Base-by-base conservation (phyloP, 2,329 filamentous ascomycete genomes). In the Penicillium sclerotigenum region DNA sequence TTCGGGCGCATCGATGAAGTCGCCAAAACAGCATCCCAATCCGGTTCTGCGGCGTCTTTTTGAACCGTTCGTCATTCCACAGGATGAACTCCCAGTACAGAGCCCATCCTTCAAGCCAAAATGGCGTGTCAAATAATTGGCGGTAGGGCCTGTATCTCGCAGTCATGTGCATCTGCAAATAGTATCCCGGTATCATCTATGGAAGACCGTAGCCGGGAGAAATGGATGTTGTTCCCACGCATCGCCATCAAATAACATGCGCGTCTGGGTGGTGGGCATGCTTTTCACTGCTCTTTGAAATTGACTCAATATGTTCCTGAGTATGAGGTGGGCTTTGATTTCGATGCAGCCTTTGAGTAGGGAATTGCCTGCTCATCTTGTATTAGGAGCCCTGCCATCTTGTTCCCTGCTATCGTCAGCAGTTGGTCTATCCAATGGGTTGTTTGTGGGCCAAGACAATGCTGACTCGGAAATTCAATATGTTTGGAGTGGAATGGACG, bases 41-140 rank as follows among this genome's bases (percentile, higher is more conserved):
- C 37, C 76, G 75, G 59, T 85, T 80, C 56, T 82, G 78, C 0
- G 82, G 74, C 0, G 75, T 74, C 4, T 72, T 71, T 54, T 79
- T 77, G 62, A 84, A 85, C 59, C 79, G 76, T 29, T 75, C 75
- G 28, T 80, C 75, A 40, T 80, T 69, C 81, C 82, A 86, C 16
- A 86, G 73, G 18, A 83, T 65, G 62, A 84, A 73, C 69, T 86
- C 83, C 83, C 83, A 85, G 65, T 86, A 86, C 60, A 84, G 76
- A 10, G 83, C 80, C 82, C 83, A 46, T n/a, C 43, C 83, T 66
- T 86, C 83, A 36, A 83, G 78, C 71, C 78, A 84, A 63, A 86
- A 85, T 0, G 82, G 81, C 1, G 83, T 85, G 29, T 73, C 68
- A 66, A 85, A 85, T 7, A 84, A 62, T 20, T 68, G 66, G 5